Evolutionary conservation across 306 rosid species (phyloP).

Genomic region (Fragaria nilgerrensis): DNA sequence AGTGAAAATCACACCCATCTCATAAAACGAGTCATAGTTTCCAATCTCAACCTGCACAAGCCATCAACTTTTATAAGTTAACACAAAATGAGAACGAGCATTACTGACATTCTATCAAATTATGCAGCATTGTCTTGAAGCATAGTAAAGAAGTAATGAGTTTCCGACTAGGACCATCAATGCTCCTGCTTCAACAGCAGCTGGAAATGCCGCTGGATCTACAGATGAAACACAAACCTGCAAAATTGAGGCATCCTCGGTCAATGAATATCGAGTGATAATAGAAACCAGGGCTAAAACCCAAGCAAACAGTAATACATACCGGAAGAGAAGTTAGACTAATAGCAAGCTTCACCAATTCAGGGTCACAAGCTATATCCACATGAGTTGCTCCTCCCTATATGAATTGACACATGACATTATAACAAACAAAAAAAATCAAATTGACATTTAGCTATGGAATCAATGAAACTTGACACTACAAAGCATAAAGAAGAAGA

Average conservation of each 20-base stretch:
- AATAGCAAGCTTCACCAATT: constrained; percentile 81
- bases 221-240: constrained; percentile 96
- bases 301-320: constrained; percentile 10
- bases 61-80: constrained; percentile 14
- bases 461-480: constrained; percentile 4
- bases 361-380: constrained; percentile 95
- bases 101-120: constrained; percentile 5
- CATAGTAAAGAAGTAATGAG: constrained; percentile 17
- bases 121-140: constrained; percentile 5
- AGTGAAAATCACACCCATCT: constrained; percentile 68
- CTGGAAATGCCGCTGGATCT: constrained; percentile 61
- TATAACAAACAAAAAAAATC: not conserved
- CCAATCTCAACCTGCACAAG: constrained; percentile 82
- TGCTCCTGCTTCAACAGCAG: constrained; percentile 94
- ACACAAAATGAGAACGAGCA: not conserved
- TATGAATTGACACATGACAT: constrained; percentile 7
- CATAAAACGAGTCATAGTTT: constrained; percentile 88
- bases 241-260: constrained; percentile 23
- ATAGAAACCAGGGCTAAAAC: not conserved
- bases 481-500: not conserved
- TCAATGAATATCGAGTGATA: not conserved
- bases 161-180: constrained; percentile 52
- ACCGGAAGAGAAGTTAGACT: constrained; percentile 88
- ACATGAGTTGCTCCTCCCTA: constrained; percentile 98
- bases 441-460: not conserved